Evolutionary conservation across 2,329 filamentous ascomycete genomes (phyloP).

Genomic region (Aspergillus sp.): DNA sequence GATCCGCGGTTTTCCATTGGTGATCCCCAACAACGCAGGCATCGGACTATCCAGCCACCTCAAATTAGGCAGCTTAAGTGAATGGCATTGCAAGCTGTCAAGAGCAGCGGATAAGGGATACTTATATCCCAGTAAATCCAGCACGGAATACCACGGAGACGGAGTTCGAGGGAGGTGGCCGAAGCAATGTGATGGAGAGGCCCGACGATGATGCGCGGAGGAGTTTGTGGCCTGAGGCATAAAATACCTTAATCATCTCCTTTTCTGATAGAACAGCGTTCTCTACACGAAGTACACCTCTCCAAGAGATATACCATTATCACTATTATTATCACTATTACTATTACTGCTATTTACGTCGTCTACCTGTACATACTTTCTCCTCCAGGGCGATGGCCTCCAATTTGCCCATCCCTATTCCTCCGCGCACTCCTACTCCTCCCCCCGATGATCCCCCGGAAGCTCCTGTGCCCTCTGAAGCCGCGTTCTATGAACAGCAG

Average conservation of each 20-base stretch:
- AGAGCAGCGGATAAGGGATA: not conserved
- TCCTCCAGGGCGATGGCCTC: constrained; percentile 45
- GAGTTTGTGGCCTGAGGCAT: constrained; percentile 16
- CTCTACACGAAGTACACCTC: constrained; percentile 3
- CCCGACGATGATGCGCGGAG: constrained; percentile 17
- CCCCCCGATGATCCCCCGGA: constrained; percentile 44
- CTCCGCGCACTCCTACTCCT: constrained; percentile 58
- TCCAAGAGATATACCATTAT: not conserved
- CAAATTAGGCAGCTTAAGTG: constrained; percentile 8
- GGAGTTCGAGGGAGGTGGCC: not conserved
- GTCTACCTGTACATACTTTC: not conserved
- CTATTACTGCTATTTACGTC: not conserved
- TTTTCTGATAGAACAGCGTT: not conserved
- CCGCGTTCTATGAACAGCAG: not conserved
- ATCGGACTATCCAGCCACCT: constrained; percentile 15
- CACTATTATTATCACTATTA: too few species aligned
- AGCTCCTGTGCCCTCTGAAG: constrained; percentile 11
- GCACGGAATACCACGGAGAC: not conserved
- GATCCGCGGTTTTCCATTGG: constrained; percentile 42
- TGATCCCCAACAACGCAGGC: constrained; percentile 19
- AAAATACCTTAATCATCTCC: not conserved
- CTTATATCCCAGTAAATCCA: not conserved
- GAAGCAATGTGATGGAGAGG: constrained; percentile 6
- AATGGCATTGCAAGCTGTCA: constrained; percentile 20
- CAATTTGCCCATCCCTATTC: constrained; percentile 50